phyloP scores from a whole-genome alignment of 805 yeast species.

The Metschnikowia rubicola region DNA sequence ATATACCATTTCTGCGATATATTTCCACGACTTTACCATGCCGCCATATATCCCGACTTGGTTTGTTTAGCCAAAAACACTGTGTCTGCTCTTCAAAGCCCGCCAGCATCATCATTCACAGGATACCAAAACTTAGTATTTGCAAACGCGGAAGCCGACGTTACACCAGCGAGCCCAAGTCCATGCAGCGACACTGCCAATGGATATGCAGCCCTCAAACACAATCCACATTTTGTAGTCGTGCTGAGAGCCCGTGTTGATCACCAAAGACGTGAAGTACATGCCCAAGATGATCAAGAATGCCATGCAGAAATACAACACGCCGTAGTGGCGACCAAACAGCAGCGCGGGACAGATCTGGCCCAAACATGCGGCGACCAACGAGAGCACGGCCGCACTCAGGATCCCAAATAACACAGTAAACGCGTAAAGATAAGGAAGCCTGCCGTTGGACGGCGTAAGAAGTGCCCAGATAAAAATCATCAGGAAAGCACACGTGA shows the following conservation, averaged over 20 bases:
- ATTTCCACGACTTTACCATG: too few species aligned
- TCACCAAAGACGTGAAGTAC: slow-evolving; percentile 13
- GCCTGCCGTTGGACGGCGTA: slow-evolving; percentile 28
- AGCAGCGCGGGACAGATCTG: slow-evolving; percentile 58
- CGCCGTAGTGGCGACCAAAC: slow-evolving; percentile 68
- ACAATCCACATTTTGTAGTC: slow-evolving; percentile 14
- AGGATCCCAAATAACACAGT: slow-evolving; percentile 55
- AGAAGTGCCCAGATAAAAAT: slow-evolving; percentile 27
- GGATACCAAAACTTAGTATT: neutral
- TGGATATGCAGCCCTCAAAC: slow-evolving; percentile 10
- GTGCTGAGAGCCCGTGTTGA: slow-evolving; percentile 8
- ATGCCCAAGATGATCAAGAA: slow-evolving; percentile 13
- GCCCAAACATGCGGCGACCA: slow-evolving; percentile 67
- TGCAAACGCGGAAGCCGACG: slow-evolving; percentile 12
- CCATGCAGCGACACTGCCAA: slow-evolving; percentile 12
- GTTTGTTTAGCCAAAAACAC: too few species aligned
- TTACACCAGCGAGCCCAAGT: slow-evolving; percentile 15
- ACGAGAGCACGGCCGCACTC: slow-evolving; percentile 57
- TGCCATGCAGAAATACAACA: slow-evolving; percentile 41
- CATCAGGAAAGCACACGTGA: slow-evolving; percentile 29
- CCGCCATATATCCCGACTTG: too few species aligned
- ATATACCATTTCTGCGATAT: too few species aligned
- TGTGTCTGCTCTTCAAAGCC: too few species aligned
- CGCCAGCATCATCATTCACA: too few species aligned
- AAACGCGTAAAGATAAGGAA: slow-evolving; percentile 45